Evolutionary conservation across 2,329 filamentous ascomycete species (phyloP), one percentile per base, ranked within the genome.

Genomic region (Neobulgaria alba): DNA sequence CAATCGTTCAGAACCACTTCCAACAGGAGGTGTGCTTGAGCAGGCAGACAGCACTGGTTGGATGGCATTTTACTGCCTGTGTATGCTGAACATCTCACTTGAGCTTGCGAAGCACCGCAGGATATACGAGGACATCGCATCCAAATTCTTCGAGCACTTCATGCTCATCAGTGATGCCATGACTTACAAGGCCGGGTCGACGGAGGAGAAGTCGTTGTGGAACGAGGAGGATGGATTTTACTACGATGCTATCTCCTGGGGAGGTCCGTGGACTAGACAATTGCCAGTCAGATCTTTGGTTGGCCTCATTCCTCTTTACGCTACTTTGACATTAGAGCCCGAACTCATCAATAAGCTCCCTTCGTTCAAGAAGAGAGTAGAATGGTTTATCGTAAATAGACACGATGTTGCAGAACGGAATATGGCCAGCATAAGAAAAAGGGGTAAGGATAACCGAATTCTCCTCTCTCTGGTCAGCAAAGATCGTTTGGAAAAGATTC

Each of bases 71-170:
- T 96, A 94, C 68, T 95, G 84, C 57, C 67, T 96, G 48, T 88
- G 80, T 66, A 96, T 96, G 90, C 73, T 96, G 57, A 96, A 96
- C 65, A 96, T 96, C 57, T 82, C 89, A 10, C 74, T 96, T 10
- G 92, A 96, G 66, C 73, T 96, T 52, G 89, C 90, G 44, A 96
- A 96, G 67, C 87, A 95, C 61, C 82, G 92, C 33, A 82, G 89
- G 30, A 95, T 82, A 42, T 96, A 96, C 62, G 90, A 96, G 68
- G 90, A 96, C 58, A 84, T 96, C 67, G 89, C 90, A 2, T 93
- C 88, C 37, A 96, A 96, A 65, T 96, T 96, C 70, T 96, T 96
- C 57, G 92, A 96, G 67, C 92, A 96, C 59, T 96, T 96, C 65
- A 85, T 96, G 58, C 81, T 95, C 62, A 96, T 96, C 62, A 93